Evolutionary conservation across 768 basidiomycete species (phyloP), one percentile per base, ranked within the genome.

Genomic region (Naematelia aurantialba): DNA sequence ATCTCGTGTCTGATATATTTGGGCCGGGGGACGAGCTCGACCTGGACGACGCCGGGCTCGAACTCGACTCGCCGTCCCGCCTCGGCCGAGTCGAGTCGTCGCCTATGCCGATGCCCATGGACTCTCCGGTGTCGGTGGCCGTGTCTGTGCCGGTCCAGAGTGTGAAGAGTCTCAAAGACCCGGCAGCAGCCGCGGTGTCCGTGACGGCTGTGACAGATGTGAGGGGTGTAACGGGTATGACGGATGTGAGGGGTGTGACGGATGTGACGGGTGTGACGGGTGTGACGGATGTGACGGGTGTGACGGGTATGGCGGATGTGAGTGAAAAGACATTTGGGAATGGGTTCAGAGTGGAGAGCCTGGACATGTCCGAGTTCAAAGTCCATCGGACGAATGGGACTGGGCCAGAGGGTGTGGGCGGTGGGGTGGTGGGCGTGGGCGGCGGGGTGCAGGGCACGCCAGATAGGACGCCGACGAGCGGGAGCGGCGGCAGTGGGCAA

Each of bases 391-490:
- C 34, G 17, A 39, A 39, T 39, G 17, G 34, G 8, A 17, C n/a
- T n/a, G n/a, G n/a, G n/a, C n/a, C 8, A 39, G 34, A 8, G 17
- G 34, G 34, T 39, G 34, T 39, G 17, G 8, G 34, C 8, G 34
- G 8, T 17, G 34, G 34, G 8, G 34, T 8, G 17, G 34, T 17
- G 17, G 34, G 34, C 17, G 34, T 39, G 17, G 8, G 34, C 8
- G 34, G 8, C 34, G 34, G 34, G 8, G 17, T 39, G 17, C 34
- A 39, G n/a, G 52, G 30, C 34, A 52, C 52, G 12, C 52, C 52
- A 13, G 52, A 52, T 13, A 13, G 52, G 5, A 52, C 52, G 17
- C 52, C 52, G 5, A 31, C 34, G 27, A 52, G 52, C 34, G 52
- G 34, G 8, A 39, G 34, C 17, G 34, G 34, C 17, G 34, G 34